Base-by-base conservation (phyloP, 805 yeast species). In the Sugiyamaella floridensis region DNA sequence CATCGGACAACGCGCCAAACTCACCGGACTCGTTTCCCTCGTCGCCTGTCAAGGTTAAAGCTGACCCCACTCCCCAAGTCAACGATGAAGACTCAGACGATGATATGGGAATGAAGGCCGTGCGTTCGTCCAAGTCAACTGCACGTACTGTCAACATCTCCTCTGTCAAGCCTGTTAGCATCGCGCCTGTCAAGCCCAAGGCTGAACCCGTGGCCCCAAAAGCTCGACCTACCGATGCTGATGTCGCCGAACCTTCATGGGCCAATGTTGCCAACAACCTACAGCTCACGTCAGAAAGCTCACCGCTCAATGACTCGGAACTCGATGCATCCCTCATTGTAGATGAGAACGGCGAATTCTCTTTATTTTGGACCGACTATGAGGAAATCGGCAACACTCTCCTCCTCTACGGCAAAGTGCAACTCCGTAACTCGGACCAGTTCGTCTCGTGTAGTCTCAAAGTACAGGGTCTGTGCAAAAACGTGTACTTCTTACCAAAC, bases 321-420 rank as follows among this genome's bases (percentile, higher is more conserved):
- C 28, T 16, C 6, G 29, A 19, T 14, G 14, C 41, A n/a, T 22
- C 40, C 1, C 34, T 22, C 26, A 32, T 32, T 41, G 51, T 29
- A 2, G 47, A 40, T 1, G 86, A 82, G 12, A 54, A 58, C 14
- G 87, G 82, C 45, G 47, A 42, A 0, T 77, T 89, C 64, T 79
- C 80, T 60, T 82, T 92, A 83, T 93, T 78, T 67, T 93, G 97
- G 97, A 70, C 86, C 29, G 99, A 93, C 68, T 89, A 82, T 66
- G 76, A 85, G 20, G 98, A 92, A 65, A 80, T 85, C 11, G 86
- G 83, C 54, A 77, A 77, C 59, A 70, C 82, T 0, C 69, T 93
- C 47, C 66, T 87, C 16, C 73, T 93, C 9, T 92, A 86, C 66
- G 99, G 99, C 50, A 89, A 89, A 64, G 77, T 85, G 11, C 75